Conservation (phyloP, 2,329 filamentous ascomycete species). For the Atkinsonella hypoxylon region DNA sequence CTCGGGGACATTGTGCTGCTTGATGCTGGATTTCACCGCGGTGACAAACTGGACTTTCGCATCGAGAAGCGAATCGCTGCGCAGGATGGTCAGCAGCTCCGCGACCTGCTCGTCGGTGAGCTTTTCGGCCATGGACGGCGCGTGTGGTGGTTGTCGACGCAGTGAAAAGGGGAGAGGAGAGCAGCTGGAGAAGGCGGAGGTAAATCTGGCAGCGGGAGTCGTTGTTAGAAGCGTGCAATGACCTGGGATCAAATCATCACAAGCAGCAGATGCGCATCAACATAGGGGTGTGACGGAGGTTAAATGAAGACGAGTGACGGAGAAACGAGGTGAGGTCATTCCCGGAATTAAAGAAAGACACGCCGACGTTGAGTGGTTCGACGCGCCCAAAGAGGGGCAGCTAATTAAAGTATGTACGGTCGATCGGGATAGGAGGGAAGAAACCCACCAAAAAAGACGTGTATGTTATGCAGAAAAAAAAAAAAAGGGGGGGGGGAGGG, state of each 20-base stretch:
- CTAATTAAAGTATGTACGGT: not conserved
- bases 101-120: conserved; percentile 47
- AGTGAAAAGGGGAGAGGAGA: not conserved
- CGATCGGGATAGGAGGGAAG: not conserved
- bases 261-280: not conserved
- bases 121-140: conserved; percentile 38
- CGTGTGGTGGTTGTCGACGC: not conserved
- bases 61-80: conserved; percentile 55
- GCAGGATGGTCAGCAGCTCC: conserved; percentile 39
- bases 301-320: not conserved
- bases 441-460: not conserved
- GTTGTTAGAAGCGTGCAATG: not conserved
- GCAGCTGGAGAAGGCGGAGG: not conserved
- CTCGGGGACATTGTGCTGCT: conserved; percentile 83
- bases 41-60: conserved; percentile 60
- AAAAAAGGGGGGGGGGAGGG: not conserved
- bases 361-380: conserved; percentile 1
- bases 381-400: conserved; percentile 1
- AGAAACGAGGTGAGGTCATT: conserved; percentile 3
- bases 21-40: conserved; percentile 75
- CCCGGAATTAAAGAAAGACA: not conserved
- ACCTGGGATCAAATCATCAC: not conserved
- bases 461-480: not conserved
- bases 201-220: not conserved
- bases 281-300: not conserved